Conservation (phyloP, 2,329 filamentous ascomycete genomes). For the Dendryphion nanum region DNA sequence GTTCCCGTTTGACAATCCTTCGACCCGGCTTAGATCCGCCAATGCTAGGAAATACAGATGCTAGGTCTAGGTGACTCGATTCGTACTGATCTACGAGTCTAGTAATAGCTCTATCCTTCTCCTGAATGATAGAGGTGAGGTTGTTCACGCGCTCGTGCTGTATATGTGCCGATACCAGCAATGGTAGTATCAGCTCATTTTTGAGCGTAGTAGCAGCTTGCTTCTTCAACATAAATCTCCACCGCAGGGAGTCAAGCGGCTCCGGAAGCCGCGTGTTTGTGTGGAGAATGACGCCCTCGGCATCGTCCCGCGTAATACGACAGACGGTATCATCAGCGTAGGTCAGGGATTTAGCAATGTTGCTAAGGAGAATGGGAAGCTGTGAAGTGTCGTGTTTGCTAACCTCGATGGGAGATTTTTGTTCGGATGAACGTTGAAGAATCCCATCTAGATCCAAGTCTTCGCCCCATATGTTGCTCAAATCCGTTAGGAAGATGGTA, state of each 20-base stretch:
- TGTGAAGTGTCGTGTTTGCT: conserved; percentile 64
- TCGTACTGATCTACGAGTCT: conserved; percentile 61
- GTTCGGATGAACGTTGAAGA: conserved; percentile 58
- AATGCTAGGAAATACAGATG: conserved; percentile 56
- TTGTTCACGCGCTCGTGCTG: conserved; percentile 49
- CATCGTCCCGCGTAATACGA: conserved; percentile 28
- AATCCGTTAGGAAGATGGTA: conserved; percentile 66
- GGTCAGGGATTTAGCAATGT: conserved; percentile 54
- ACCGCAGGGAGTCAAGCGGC: conserved; percentile 62
- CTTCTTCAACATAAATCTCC: conserved; percentile 60
- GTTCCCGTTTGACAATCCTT: conserved; percentile 47
- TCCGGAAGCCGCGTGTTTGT: conserved; percentile 61
- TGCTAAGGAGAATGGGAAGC: conserved; percentile 64
- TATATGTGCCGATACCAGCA: conserved; percentile 50
- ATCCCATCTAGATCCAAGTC: conserved; percentile 61
- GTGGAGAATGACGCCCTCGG: conserved; percentile 48
- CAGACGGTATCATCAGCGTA: conserved; percentile 37
- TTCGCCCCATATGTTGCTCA: conserved; percentile 73
- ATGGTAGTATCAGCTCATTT: conserved; percentile 52
- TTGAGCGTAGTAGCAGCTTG: conserved; percentile 44
- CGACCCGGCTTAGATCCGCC: conserved; percentile 46
- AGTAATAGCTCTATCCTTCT: conserved; percentile 59
- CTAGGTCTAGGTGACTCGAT: conserved; percentile 54
- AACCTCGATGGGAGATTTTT: conserved; percentile 71
- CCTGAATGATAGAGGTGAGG: conserved; percentile 51